These are phyloP conservation scores for Turritis glabra DNA, from an alignment of 345 rosid genomes.

Conservation along the genomic window DNA sequence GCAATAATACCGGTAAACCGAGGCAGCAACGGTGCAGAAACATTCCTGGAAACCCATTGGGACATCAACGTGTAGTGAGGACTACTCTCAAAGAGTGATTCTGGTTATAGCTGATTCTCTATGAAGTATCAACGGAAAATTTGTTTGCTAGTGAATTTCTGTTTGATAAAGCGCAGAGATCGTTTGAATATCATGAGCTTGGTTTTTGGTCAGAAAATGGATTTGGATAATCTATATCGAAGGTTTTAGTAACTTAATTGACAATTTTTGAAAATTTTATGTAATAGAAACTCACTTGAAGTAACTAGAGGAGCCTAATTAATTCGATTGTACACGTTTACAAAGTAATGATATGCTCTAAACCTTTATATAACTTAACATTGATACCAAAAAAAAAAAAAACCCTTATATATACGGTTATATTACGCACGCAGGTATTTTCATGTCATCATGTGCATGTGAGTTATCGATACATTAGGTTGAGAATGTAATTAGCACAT, in stretches of 20 bases:
- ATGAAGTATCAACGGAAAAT: background rate
- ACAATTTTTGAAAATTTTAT: background rate
- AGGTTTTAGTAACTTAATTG: background rate
- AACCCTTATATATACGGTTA: background rate
- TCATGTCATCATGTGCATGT: background rate
- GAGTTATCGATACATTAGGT: background rate
- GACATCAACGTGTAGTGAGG: constrained; percentile 21
- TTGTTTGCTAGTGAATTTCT: background rate
- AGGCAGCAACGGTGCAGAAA: constrained; percentile 33
- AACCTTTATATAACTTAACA: too few species aligned
- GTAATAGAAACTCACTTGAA: background rate
- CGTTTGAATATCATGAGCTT: constrained; percentile 9
- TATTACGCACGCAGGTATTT: background rate
- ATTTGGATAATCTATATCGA: background rate
- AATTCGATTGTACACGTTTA: background rate
- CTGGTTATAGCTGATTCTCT: background rate
- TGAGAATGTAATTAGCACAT: constrained; percentile 11
- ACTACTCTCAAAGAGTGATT: constrained; percentile 29
- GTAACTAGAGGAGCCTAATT: background rate
- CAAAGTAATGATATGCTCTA: background rate
- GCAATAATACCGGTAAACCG: constrained; percentile 1
- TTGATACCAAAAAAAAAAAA: too few species aligned
- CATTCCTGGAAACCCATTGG: constrained; percentile 17
- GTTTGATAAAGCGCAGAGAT: background rate
- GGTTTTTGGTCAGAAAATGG: background rate